Conservation (phyloP, 441 rosid species). For the Eruca vesicaria region DNA sequence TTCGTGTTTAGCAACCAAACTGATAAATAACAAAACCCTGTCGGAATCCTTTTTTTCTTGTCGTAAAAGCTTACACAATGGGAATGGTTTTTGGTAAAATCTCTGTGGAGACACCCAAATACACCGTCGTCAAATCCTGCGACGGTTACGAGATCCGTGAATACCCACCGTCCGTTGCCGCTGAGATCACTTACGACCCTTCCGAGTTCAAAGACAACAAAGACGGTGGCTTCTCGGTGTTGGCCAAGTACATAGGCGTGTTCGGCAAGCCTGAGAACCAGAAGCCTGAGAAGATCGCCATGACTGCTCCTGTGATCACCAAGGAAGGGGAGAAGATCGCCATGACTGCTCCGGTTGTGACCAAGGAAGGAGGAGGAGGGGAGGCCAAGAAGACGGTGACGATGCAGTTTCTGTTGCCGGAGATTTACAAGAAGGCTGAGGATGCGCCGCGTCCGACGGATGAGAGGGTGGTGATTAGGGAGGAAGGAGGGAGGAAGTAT, state of each 20-base stretch:
- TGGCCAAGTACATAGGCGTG: constrained; percentile 88
- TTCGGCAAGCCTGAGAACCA: constrained; percentile 76
- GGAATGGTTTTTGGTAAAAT: constrained; percentile 80
- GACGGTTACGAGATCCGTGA: constrained; percentile 78
- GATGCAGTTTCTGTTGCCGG: constrained; percentile 86
- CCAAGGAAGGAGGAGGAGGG: constrained; percentile 38
- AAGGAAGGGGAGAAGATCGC: constrained; percentile 63
- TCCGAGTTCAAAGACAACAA: constrained; percentile 59
- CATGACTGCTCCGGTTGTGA: constrained; percentile 87
- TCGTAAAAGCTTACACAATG: constrained; percentile 50
- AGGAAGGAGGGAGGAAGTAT: constrained; percentile 67
- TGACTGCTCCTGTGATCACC: constrained; percentile 87
- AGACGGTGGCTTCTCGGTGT: constrained; percentile 75
- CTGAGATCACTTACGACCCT: constrained; percentile 75
- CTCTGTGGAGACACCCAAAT: constrained; percentile 69
- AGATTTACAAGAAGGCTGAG: constrained; percentile 63
- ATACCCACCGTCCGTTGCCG: constrained; percentile 61
- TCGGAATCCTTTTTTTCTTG: no score
- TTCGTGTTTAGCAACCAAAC: constrained; percentile 14
- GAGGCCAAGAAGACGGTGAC: constrained; percentile 62
- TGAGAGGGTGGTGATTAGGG: constrained; percentile 72
- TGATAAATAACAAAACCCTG: constrained; percentile 3
- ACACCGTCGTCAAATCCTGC: constrained; percentile 47
- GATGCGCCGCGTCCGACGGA: constrained; percentile 88
- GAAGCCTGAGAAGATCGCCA: constrained; percentile 75